Base-by-base conservation (phyloP, 192 early-diverging fungal species). In the Geosiphon pyriformis region DNA sequence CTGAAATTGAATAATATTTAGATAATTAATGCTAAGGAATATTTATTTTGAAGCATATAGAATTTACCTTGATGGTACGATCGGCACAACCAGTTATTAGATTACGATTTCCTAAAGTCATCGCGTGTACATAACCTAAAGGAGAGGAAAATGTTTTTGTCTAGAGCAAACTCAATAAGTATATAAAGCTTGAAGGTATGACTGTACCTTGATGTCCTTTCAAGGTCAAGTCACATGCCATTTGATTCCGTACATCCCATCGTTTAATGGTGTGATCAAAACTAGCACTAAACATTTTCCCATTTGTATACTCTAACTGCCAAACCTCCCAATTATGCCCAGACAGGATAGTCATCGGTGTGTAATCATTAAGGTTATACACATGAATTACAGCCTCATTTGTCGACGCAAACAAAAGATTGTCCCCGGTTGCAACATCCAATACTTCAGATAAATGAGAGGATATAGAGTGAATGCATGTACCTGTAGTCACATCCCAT, bases 281-380 rank as follows among this genome's bases (percentile, higher is more conserved):
- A 54, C 74, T 76, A 30, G 66, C 79, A 57, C 74, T 76, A 56
- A 80, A 80, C 32, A 80, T 47, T 29, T 65, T 63, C 0, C 79
- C 79, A 37, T 81, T 75, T 4, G 70, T 67, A 69, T 80, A 81
- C 42, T 77, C 75, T 6, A 85, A 71, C 42, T 85, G 77, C 83
- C 83, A 85, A 0, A 85, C 83, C 48, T 85, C 83, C 83, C 83
- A 85, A 34, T 82, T 85, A 63, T 85, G 83, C 0, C 83, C 83
- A 60, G 74, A 72, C 31, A 85, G 47, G 1, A 79, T 83, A 6
- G 69, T 70, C 0, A 75, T 51, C 12, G 74, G 67, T 26, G 69
- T 31, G 7, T 70, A 17, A 48, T 69, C 72, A 26, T 77, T 77
- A 12, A 70, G 22, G 42, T 76, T 71, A 46, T 78, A 83, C 10